phyloP scores from a whole-genome alignment of 1,139 yeast genomes.

The Lodderomyces elongisporus region DNA sequence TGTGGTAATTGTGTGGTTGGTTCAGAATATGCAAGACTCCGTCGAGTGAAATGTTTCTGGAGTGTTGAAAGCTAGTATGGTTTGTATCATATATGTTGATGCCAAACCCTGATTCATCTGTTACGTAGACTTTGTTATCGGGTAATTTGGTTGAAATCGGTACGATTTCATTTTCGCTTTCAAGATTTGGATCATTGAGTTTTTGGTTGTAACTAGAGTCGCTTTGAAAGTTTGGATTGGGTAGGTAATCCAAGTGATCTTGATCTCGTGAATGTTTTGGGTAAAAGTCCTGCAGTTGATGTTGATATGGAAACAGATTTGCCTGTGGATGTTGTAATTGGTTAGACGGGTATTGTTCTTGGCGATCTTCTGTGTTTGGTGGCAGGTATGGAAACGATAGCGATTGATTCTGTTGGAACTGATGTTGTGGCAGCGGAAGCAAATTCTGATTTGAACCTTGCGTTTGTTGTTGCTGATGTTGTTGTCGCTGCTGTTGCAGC shows the following conservation, averaged over 20 bases:
- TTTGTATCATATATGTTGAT: slow-evolving; percentile 3
- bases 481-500: slow-evolving; percentile 7
- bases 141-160: slow-evolving; percentile 20
- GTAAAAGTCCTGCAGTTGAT: not conserved
- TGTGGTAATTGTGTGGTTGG: slow-evolving; percentile 11
- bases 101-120: slow-evolving; percentile 5
- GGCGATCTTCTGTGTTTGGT: not conserved
- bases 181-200: slow-evolving; percentile 2
- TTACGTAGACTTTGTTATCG: slow-evolving; percentile 8
- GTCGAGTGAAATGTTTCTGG: slow-evolving; percentile 26
- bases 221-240: too few species aligned
- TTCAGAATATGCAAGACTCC: slow-evolving; percentile 10
- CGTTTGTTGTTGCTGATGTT: slow-evolving; percentile 5
- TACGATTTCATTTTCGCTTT: slow-evolving; percentile 16
- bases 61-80: slow-evolving; percentile 13
- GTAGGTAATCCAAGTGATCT: too few species aligned
- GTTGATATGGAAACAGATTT: not conserved
- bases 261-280: not conserved
- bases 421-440: not conserved
- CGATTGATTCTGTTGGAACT: too few species aligned
- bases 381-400: too few species aligned
- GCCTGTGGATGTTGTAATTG: not conserved
- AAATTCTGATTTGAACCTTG: too few species aligned
- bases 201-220: not conserved
- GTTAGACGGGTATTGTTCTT: too few species aligned